Evolutionary conservation across 2,329 filamentous ascomycete species (phyloP), one percentile per base, ranked within the genome.

Genomic region (Aspergillus brunneoviolaceus): DNA sequence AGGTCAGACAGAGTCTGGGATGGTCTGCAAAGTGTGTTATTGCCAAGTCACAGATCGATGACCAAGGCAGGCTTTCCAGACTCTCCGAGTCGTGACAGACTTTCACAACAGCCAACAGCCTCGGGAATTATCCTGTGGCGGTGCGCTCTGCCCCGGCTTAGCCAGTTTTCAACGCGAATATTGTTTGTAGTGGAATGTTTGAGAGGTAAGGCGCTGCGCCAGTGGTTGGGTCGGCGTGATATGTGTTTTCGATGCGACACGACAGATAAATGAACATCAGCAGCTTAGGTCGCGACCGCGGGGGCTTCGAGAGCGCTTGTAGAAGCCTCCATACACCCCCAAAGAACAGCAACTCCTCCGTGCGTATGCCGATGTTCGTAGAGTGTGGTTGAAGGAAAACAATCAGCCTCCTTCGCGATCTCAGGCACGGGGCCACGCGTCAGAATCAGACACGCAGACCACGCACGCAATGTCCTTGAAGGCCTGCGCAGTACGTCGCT

Each of bases 171-270:
- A 31, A 48, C 51, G 29, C 57, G 51, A 25, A 57, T 54, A 51
- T 55, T 54, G 52, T 59, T 55, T 64, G 51, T 61, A 56, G 60
- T 69, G 71, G 71, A 74, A 73, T 73, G 70, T 60, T 69, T 56
- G 48, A 49, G 54, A 60, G 52, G 64, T 61, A 66, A 66, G 65
- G 65, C 58, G 58, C 59, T 60, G 64, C 62, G 55, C 62, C 57
- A 58, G 62, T 59, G 33, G 55, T 57, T 31, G 66, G 63, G 60
- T 65, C 63, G 63, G 63, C 57, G 57, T 49, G 63, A 58, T 59
- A 61, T 60, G 65, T 59, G 51, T 53, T 31, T 54, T 45, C 58
- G 55, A 63, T 62, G 57, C 51, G 59, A 60, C 61, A 59, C 56
- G 51, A 59, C 52, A 51, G 59, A 60, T 56, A 54, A 50, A 60